Evolutionary conservation across 169 alveolate species (phyloP).

Genomic region (Cryptosporidium ryanae): DNA sequence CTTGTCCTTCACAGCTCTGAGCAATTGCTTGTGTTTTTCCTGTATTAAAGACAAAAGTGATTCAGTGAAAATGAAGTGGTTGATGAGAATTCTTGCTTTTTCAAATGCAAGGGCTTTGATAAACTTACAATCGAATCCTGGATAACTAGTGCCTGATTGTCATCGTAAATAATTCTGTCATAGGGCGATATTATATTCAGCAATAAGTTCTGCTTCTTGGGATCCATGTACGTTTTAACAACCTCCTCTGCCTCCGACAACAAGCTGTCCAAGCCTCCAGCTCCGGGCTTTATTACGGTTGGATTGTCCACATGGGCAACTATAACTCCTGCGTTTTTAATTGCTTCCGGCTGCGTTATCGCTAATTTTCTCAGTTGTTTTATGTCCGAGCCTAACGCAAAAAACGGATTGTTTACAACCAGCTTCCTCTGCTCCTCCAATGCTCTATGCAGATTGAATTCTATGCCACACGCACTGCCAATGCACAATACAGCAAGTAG

Average conservation of each 20-base stretch:
- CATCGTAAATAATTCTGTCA: constrained; percentile 64
- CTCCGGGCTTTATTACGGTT: constrained; percentile 4
- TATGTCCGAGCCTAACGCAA: constrained; percentile 54
- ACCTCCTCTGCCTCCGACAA: constrained; percentile 43
- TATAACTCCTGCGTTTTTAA: constrained; percentile 71
- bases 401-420: constrained; percentile 51
- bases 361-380: constrained; percentile 56
- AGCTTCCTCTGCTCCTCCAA: constrained; percentile 56
- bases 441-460: constrained; percentile 63
- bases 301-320: constrained; percentile 70
- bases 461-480: background rate
- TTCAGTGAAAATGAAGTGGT: background rate
- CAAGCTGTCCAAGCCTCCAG: constrained; percentile 13
- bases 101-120: background rate
- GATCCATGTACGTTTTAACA: constrained; percentile 55
- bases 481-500: background rate
- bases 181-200: constrained; percentile 60
- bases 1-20: background rate
- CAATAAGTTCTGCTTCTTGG: constrained; percentile 48
- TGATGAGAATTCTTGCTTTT: background rate
- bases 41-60: background rate
- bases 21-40: constrained; percentile 57
- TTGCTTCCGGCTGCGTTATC: constrained; percentile 69
- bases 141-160: constrained; percentile 19
- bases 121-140: constrained; percentile 73